Conservation (phyloP, 1,139 yeast genomes). For the Kurtzmaniella quercitrusa region DNA sequence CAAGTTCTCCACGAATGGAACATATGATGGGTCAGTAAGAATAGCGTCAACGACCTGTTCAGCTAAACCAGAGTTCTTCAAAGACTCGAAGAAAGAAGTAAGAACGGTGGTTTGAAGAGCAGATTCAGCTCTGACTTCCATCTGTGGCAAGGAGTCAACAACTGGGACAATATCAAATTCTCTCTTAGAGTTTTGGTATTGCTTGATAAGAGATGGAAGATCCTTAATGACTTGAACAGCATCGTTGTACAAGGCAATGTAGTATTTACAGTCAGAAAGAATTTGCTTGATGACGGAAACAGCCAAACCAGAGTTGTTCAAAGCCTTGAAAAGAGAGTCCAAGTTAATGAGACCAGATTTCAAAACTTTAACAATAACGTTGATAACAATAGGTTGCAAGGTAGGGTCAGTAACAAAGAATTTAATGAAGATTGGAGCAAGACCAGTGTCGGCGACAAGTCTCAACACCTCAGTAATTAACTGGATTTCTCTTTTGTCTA, state of each 20-base stretch:
- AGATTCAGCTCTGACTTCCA: conserved; percentile 13
- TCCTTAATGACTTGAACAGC: conserved; percentile 26
- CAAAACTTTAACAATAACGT: conserved; percentile 27
- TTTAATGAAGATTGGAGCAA: conserved; percentile 35
- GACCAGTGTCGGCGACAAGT: conserved; percentile 34
- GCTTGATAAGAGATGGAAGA: conserved; percentile 12
- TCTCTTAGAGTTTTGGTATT: conserved; percentile 10
- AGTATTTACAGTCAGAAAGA: conserved; percentile 39
- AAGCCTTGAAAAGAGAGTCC: conserved; percentile 32
- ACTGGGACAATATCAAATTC: not conserved
- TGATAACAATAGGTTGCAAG: conserved; percentile 33
- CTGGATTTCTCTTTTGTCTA: conserved; percentile 29
- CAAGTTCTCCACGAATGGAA: conserved; percentile 36
- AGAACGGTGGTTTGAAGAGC: conserved; percentile 15
- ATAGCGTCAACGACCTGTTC: conserved; percentile 37
- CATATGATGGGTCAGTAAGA: conserved; percentile 34
- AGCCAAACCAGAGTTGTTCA: conserved; percentile 37
- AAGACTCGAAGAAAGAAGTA: conserved; percentile 40
- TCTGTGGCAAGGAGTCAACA: not conserved
- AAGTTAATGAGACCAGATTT: conserved; percentile 30
- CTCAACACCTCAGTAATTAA: conserved; percentile 41
- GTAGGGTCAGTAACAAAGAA: conserved; percentile 31
- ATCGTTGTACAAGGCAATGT: conserved; percentile 31
- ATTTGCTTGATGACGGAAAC: conserved; percentile 34
- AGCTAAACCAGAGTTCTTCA: conserved; percentile 43